Base-by-base conservation (phyloP, 305 asterid genomes). In the Fraxinus sp. region DNA sequence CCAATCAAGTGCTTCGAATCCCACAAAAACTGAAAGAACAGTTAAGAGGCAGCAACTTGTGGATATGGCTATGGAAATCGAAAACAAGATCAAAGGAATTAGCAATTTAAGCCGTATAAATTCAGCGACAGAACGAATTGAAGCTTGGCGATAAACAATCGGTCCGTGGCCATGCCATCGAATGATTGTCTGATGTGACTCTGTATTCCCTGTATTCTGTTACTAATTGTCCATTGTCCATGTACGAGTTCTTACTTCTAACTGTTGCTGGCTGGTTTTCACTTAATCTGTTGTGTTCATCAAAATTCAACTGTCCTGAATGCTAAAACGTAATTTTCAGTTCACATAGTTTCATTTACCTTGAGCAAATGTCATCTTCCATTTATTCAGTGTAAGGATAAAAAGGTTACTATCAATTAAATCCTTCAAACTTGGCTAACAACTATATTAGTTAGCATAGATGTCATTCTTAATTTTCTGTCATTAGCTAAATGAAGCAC, bases 61-160 rank as follows among this genome's bases (percentile, higher is more conserved):
- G n/a, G 85, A 37, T 52, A 85, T 82, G 79, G 85, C 88, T 46
- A 55, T 87, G 59, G 91, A 88, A 81, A 66, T 49, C 49, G 92
- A 91, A 1, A 74, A 76, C 77, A 83, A 76, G 90, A 84, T 86
- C 86, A 91, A 85, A 86, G 95, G 89, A 39, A 80, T 88, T 52
- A 92, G 94, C 95, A 95, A 94, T 76, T 85, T 94, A 94, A 89
- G 97, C 90, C 93, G 95, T 76, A 91, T 94, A 80, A 90, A 92
- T 80, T 92, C 97, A 66, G 82, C 88, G 79, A 89, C 93, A 0
- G 95, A 93, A 90, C 79, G 97, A 83, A 90, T 87, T 52, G 97
- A 93, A 88, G 94, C 97, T 2, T 94, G 99, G 98, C 88, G 98
- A 72, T 94, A 87, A 92, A 72, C 64, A 76, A 32, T 73, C 16